Evolutionary conservation across 306 rosid species (phyloP).

Genomic region (Mucuna pruriens): DNA sequence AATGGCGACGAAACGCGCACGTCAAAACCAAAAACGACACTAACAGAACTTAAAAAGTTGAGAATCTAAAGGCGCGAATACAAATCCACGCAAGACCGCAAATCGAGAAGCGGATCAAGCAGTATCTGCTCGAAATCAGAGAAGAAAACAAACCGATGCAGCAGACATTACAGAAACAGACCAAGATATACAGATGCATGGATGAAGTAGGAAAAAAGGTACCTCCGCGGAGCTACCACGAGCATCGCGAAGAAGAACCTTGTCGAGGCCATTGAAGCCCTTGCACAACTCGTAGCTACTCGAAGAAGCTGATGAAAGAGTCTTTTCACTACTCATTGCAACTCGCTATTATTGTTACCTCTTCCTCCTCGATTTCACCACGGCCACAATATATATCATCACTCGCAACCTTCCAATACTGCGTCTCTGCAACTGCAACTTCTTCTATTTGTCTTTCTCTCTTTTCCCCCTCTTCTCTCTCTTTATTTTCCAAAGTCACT

Average conservation of each 20-base stretch:
- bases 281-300: slow-evolving; percentile 52
- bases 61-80: neutral
- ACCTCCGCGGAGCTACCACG: slow-evolving; percentile 62
- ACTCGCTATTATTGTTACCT: neutral
- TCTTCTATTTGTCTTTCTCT: slow-evolving; percentile 3
- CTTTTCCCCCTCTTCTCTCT: neutral
- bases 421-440: neutral
- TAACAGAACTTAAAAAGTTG: neutral
- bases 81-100: neutral
- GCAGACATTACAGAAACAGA: slow-evolving; percentile 18
- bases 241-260: slow-evolving; percentile 52
- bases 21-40: slow-evolving; percentile 22
- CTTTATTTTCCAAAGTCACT: neutral
- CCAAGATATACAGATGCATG: neutral
- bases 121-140: neutral
- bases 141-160: neutral
- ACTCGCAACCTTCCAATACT: neutral
- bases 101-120: slow-evolving; percentile 28
- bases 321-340: slow-evolving; percentile 59
- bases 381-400: neutral
- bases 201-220: neutral
- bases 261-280: slow-evolving; percentile 71
- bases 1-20: slow-evolving; percentile 22
- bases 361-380: slow-evolving; percentile 12
- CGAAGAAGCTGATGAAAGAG: slow-evolving; percentile 11